phyloP scores from a whole-genome alignment of 345 rosid genomes.

The Microcos paniculata region DNA sequence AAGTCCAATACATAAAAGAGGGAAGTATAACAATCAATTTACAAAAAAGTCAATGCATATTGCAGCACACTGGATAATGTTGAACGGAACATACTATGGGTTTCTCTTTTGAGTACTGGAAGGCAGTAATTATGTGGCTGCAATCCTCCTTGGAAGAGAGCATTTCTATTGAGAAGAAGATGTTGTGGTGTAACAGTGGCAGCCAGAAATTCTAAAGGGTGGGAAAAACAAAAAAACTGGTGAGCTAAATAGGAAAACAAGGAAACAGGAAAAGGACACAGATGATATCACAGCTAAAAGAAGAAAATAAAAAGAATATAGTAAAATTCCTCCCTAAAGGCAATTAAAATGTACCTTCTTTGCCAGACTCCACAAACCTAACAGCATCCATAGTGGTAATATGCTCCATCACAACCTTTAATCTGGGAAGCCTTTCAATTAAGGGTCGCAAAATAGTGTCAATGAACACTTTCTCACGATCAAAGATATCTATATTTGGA shows the following conservation, averaged over 20 bases:
- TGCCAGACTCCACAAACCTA: conserved; percentile 76
- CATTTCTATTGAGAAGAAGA: conserved; percentile 87
- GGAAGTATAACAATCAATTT: neutral
- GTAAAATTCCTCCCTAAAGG: neutral
- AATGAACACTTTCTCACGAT: conserved; percentile 87
- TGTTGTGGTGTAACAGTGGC: conserved; percentile 98
- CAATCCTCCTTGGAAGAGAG: conserved; percentile 91
- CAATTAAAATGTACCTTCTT: conserved; percentile 51
- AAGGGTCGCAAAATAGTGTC: conserved; percentile 75
- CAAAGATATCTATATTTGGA: conserved; percentile 75
- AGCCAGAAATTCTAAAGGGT: conserved; percentile 59
- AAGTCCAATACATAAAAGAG: neutral
- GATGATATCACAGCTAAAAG: neutral
- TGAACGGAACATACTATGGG: conserved; percentile 54
- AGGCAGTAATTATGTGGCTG: conserved; percentile 95
- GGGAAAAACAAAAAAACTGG: neutral
- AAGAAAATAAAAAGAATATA: neutral
- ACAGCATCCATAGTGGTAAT: conserved; percentile 89
- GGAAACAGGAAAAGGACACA: neutral
- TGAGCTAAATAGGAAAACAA: conserved; percentile 5
- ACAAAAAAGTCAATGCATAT: neutral
- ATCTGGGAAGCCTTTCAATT: conserved; percentile 62
- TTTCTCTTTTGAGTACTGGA: conserved; percentile 92
- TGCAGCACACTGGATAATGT: neutral
- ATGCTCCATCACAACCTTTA: conserved; percentile 93